Evolutionary conservation across 257 asterid genomes (phyloP), one percentile per base, ranked within the genome.

Genomic region (Parsonsia alboflavescens): DNA sequence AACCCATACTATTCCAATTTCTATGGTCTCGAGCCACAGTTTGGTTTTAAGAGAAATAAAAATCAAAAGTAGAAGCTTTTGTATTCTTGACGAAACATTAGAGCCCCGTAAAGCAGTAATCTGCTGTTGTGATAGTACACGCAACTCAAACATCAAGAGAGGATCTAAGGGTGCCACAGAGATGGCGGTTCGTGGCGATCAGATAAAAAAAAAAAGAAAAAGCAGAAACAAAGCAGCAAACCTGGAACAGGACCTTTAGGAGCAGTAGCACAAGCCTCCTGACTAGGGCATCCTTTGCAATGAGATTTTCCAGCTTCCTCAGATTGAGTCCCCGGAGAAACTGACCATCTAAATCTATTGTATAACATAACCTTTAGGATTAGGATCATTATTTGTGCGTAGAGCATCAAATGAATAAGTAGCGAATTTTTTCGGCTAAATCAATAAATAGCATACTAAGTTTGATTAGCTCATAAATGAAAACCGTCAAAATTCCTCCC

Each of bases 171-270:
- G 66, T 75, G 92, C 89, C 92, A 88, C 92, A 89, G 72, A 28
- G 72, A 58, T 75, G 80, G 70, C 71, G 68, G 71, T 78, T 85
- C 79, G 85, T 86, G 82, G n/a, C n/a, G 80, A 77, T 85, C 65
- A 28, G 70, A 17, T 2, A 46, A 76, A 33, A 1, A 33, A 33
- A 33, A 33, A 33, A 1, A 33, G 3, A 33, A 33, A 33, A 33
- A 1, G 39, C 39, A 33, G 3, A 33, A 33, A 11, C 7, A 26
- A 0, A 6, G 21, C 16, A 22, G 52, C 45, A 21, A 65, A 86
- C 97, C 96, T 73, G 98, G 98, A 66, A 91, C 96, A 7, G 98
- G 98, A 76, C 96, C 98, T 87, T 93, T 91, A 28, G 97, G 97
- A 83, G 97, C 98, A 80, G 97, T 88, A 70, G 97, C 93, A 79